Evolutionary conservation across 1,284 basidiomycete species (phyloP).

Genomic region (Kwoniella shivajii): DNA sequence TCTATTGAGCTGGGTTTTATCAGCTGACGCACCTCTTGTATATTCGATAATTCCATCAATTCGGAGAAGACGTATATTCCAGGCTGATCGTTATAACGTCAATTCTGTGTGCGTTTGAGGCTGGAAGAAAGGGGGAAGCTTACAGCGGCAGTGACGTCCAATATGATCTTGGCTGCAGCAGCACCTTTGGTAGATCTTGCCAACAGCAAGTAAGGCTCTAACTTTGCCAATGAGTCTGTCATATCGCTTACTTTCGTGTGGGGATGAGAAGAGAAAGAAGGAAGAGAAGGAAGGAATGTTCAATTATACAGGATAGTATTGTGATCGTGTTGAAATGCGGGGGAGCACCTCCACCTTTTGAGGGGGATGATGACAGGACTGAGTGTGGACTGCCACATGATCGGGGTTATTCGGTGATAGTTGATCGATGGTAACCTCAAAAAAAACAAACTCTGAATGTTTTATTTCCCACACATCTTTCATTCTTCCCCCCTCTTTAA

Average conservation of each 20-base stretch:
- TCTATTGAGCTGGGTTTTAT: neutral
- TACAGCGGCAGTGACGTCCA: constrained; percentile 77
- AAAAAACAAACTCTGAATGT: too few species aligned
- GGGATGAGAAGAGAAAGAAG: neutral
- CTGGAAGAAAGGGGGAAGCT: constrained; percentile 9
- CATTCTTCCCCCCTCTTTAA: constrained; percentile 6
- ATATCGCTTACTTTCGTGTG: constrained; percentile 14
- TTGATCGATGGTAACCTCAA: too few species aligned
- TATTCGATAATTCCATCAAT: constrained; percentile 75
- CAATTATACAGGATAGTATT: neutral
- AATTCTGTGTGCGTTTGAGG: constrained; percentile 4
- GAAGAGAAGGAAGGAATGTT: neutral
- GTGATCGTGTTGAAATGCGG: neutral
- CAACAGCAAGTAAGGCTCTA: constrained; percentile 87
- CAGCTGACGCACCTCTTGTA: constrained; percentile 72
- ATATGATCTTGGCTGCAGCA: constrained; percentile 81
- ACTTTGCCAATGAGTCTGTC: constrained; percentile 29
- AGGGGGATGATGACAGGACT: too few species aligned
- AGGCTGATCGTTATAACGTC: constrained; percentile 51
- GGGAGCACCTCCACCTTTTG: constrained; percentile 9
- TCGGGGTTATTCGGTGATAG: constrained; percentile 4
- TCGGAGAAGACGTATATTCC: constrained; percentile 91
- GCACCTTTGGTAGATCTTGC: constrained; percentile 87
- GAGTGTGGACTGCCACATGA: neutral
- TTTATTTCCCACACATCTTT: too few species aligned